Base-by-base conservation (phyloP, 345 rosid genomes). In the Lepidium sativum region DNA sequence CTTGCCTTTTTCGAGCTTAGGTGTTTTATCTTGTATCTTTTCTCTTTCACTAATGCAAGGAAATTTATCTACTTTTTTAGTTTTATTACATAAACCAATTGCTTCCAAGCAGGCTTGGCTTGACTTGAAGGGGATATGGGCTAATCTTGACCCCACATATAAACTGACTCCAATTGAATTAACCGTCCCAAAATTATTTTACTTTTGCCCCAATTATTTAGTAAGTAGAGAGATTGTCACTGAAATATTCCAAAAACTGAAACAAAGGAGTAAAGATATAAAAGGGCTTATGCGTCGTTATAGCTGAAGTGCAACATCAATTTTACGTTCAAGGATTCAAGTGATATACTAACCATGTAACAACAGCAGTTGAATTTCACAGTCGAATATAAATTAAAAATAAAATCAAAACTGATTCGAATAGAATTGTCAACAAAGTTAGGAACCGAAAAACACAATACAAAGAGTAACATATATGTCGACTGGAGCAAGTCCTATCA, bases 1-100 rank as follows among this genome's bases (percentile, higher is more conserved):
- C 57, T 64, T 47, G 37, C 51, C 40, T 55, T 56, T 63, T 63
- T 39, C 50, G 37, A 71, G 64, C 69, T 42, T 40, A 9, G 64
- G 32, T 39, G 14, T 56, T 52, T 8, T 13, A 6, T 64, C 43
- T 49, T 65, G 66, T 71, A 65, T 47, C 48, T 54, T 65, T 25
- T 33, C 27, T 51, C 8, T 50, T 56, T 50, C 31, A 45, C 18
- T 34, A 58, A 65, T 56, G 70, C 47, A 47, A 45, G 16, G 35
- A 54, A 63, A 37, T 27, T n/a, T n/a, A n/a, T n/a, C n/a, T n/a
- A n/a, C n/a, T n/a, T n/a, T n/a, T n/a, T n/a, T n/a, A n/a, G n/a
- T n/a, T n/a, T n/a, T 20, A 20, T 20, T 1, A 18, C 65, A 18
- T 1, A 59, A 29, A 11, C 11, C 27, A 59, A 15, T 59, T 42